Percentiles rank a stretch among this genome's conserved stretches.
These are phyloP conservation scores for Wickerhamiella musiphila DNA, from an alignment of 805 yeast species.

Conservation along the genomic window DNA sequence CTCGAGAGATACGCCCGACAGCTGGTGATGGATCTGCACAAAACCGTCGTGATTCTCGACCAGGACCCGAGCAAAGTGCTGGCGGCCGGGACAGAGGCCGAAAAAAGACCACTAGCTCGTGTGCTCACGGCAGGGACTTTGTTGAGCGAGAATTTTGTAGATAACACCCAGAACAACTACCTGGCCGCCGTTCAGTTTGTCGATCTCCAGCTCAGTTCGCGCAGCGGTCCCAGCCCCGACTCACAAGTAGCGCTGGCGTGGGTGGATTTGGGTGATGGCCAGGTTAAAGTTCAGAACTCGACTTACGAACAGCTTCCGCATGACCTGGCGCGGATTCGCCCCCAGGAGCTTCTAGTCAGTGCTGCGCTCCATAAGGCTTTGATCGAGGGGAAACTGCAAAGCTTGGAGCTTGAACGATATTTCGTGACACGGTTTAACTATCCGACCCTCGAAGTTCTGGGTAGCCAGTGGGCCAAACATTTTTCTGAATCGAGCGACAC, in stretches of 20 bases:
- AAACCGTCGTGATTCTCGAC: conserved; percentile 70
- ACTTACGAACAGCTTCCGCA: conserved; percentile 43
- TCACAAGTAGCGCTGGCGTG: conserved; percentile 60
- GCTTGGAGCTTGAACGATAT: conserved; percentile 41
- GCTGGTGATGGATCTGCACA: conserved; percentile 50
- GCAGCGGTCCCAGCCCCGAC: conserved; percentile 23
- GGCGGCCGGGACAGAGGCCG: conserved; percentile 19
- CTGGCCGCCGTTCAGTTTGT: conserved; percentile 36
- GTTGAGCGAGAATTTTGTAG: conserved; percentile 69
- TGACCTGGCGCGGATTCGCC: conserved; percentile 60
- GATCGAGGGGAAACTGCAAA: conserved; percentile 36
- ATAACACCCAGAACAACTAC: conserved; percentile 53
- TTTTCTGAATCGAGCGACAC: conserved; percentile 23
- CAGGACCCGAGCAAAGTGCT: conserved; percentile 18
- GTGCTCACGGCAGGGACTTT: conserved; percentile 87
- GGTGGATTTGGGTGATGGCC: conserved; percentile 80
- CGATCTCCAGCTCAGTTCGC: conserved; percentile 12
- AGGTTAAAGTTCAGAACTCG: conserved; percentile 45
- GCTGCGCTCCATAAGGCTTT: conserved; percentile 11
- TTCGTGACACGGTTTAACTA: conserved; percentile 36
- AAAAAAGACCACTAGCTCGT: conserved; percentile 50
- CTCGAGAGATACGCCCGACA: conserved; percentile 56
- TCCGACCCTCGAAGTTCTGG: conserved; percentile 26
- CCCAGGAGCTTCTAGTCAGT: conserved; percentile 55
- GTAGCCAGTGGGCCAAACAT: conserved; percentile 22